Conservation (phyloP, 306 rosid genomes). For the Castanea sativa region DNA sequence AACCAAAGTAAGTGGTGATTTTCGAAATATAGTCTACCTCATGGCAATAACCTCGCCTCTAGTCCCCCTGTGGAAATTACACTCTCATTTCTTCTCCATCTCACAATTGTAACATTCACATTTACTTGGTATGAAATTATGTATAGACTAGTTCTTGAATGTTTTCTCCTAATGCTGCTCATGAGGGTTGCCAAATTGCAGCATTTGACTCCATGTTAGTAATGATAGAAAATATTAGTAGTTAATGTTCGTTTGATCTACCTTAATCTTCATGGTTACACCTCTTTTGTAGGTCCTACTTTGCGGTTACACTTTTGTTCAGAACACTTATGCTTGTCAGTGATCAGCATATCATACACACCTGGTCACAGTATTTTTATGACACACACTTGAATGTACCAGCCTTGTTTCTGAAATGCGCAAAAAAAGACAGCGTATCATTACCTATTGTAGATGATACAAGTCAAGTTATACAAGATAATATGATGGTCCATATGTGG, state of each 20-base stretch:
- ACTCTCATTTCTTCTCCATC: not conserved
- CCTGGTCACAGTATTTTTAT: no score
- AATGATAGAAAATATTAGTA: not conserved
- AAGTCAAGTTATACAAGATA: no score
- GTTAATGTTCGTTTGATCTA: not conserved
- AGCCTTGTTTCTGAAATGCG: no score
- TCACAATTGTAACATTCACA: not conserved
- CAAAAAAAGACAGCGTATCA: no score
- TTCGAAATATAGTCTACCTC: not conserved
- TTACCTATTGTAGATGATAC: no score
- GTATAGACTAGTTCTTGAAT: not conserved
- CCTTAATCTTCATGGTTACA: not conserved
- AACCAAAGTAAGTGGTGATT: conserved; percentile 40
- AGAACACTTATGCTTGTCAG: no score
- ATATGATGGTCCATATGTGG: no score
- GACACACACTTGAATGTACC: no score
- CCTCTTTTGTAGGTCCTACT: not conserved
- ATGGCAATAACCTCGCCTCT: conserved; percentile 7
- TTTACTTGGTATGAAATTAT: not conserved
- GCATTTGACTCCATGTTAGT: not conserved
- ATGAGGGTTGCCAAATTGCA: not conserved
- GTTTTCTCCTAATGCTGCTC: not conserved
- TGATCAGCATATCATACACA: no score
- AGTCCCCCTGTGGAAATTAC: not conserved
- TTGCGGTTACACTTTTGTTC: not conserved